phyloP scores from a whole-genome alignment of 768 basidiomycete genomes.

The Suillus tomentosus region DNA sequence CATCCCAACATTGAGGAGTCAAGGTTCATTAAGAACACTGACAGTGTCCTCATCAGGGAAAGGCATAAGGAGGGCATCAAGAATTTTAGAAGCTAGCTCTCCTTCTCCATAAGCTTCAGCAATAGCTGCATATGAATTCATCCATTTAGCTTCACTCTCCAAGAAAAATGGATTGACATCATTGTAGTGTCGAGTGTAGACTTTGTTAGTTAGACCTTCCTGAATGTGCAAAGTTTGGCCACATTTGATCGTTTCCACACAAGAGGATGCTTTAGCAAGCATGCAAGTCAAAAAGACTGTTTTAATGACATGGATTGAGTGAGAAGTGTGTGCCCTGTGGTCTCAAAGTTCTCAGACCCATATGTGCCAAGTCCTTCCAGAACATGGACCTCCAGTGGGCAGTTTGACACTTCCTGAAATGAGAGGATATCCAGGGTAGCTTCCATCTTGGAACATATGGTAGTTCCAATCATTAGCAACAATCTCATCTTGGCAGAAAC shows the following conservation, averaged over 20 bases:
- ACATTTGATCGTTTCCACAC: not conserved
- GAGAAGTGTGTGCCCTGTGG: no score
- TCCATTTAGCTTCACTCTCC: not conserved
- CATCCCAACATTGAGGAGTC: no score
- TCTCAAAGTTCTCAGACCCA: no score
- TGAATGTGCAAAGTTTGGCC: not conserved
- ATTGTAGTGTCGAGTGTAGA: not conserved
- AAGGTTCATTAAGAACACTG: no score
- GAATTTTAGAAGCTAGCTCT: not conserved
- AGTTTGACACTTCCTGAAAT: no score
- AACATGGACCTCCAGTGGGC: no score
- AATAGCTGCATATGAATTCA: not conserved
- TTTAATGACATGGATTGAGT: not conserved
- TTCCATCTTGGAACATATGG: no score
- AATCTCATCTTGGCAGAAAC: no score
- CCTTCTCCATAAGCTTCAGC: not conserved
- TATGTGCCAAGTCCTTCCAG: no score
- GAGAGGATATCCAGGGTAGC: no score
- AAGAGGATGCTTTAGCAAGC: not conserved
- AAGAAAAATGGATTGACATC: not conserved
- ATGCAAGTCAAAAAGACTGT: not conserved
- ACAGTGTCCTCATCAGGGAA: not conserved
- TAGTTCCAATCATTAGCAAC: no score
- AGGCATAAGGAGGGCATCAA: not conserved
- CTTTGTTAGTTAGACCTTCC: not conserved